These are phyloP conservation scores for Collybia mongolica DNA, from an alignment of 768 basidiomycete genomes.

Conservation along the genomic window DNA sequence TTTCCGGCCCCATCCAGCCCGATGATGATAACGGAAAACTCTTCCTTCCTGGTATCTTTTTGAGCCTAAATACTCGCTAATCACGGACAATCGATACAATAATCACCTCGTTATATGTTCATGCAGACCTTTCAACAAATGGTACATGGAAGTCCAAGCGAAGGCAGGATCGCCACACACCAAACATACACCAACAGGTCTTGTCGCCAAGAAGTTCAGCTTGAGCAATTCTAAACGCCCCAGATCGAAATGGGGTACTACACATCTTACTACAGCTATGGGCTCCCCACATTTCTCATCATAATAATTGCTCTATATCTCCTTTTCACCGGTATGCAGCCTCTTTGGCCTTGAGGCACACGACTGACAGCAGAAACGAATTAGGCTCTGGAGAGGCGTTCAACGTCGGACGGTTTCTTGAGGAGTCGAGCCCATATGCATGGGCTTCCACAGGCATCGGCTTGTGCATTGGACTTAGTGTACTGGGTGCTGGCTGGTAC, in stretches of 20 bases:
- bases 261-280: conserved; percentile 61
- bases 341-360: background rate
- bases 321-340: conserved; percentile 79
- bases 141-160: conserved; percentile 52
- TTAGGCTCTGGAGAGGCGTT: conserved; percentile 87
- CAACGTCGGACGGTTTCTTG: conserved; percentile 92
- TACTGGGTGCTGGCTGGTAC: conserved; percentile 94
- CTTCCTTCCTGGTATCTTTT: conserved; percentile 61
- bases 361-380: background rate
- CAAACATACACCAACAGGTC: conserved; percentile 24
- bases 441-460: conserved; percentile 93
- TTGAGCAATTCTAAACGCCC: conserved; percentile 7
- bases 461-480: conserved; percentile 90
- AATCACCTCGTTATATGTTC: conserved; percentile 81
- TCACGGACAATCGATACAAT: background rate
- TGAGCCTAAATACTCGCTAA: background rate
- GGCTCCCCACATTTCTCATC: conserved; percentile 63
- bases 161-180: conserved; percentile 5
- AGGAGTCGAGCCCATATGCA: conserved; percentile 90
- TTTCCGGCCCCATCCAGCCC: conserved; percentile 93
- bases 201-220: conserved; percentile 12
- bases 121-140: conserved; percentile 89
- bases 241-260: conserved; percentile 42
- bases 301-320: conserved; percentile 79
- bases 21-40: conserved; percentile 93